phyloP scores from a whole-genome alignment of 2,329 filamentous ascomycete genomes.

The Bipolaris bicolor region DNA sequence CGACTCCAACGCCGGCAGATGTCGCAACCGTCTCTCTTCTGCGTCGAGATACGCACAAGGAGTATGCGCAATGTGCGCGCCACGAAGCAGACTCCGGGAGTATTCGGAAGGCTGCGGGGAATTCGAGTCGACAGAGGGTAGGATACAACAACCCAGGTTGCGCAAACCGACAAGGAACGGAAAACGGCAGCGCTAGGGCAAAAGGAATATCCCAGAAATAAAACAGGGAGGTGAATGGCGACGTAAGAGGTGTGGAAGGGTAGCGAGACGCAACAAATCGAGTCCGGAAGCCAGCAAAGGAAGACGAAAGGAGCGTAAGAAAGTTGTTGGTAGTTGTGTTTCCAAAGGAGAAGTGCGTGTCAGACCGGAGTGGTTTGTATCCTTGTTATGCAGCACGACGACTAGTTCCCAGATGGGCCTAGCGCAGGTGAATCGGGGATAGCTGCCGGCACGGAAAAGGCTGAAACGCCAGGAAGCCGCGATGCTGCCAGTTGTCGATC shows the following conservation, averaged over 20 bases:
- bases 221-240: neutral
- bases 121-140: neutral
- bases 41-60: neutral
- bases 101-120: neutral
- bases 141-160: neutral
- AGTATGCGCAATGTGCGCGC: neutral
- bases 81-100: neutral
- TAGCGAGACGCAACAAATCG: neutral
- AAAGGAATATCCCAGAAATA: neutral
- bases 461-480: conserved; percentile 1
- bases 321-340: conserved; percentile 1
- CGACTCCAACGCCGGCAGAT: neutral
- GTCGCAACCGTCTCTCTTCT: neutral
- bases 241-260: neutral
- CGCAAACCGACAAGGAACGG: neutral
- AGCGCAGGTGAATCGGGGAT: neutral
- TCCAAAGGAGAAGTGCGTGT: conserved; percentile 5
- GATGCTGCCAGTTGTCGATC: conserved; percentile 4
- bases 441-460: conserved; percentile 7
- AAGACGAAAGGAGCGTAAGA: conserved; percentile 3
- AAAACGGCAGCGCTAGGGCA: neutral
- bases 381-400: neutral
- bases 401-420: neutral
- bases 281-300: neutral
- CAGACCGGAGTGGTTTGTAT: neutral